phyloP scores from a whole-genome alignment of 768 basidiomycete species.

The Lactifluus hygrophoroides region DNA sequence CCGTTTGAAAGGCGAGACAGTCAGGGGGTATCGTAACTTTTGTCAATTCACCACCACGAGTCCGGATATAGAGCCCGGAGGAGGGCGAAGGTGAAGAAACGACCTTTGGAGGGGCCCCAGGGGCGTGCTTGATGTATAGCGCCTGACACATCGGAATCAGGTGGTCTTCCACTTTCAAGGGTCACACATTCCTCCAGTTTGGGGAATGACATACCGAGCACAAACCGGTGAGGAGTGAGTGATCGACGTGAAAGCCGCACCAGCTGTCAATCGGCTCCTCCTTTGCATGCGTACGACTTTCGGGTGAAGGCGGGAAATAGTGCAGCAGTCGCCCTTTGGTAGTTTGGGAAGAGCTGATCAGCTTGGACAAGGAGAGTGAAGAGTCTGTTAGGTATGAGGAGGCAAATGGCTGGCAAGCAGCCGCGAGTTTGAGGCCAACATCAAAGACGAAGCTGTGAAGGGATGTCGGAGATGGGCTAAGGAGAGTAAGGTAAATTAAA shows the following conservation, averaged over 20 bases:
- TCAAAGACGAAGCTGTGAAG: conserved; percentile 61
- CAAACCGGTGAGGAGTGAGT: conserved; percentile 83
- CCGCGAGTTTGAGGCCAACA: conserved; percentile 73
- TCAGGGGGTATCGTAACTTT: conserved; percentile 82
- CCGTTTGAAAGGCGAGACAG: conserved; percentile 93
- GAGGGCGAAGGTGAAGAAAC: conserved; percentile 62
- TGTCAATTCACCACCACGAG: conserved; percentile 65
- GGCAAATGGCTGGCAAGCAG: conserved; percentile 86
- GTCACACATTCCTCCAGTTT: neutral
- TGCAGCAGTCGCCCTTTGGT: conserved; percentile 93
- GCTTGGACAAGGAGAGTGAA: conserved; percentile 54
- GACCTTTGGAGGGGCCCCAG: conserved; percentile 32
- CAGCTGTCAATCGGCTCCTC: conserved; percentile 75
- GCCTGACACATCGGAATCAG: conserved; percentile 39
- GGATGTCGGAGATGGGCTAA: conserved; percentile 7
- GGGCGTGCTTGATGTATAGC: conserved; percentile 62
- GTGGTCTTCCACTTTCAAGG: neutral
- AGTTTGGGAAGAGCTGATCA: conserved; percentile 72
- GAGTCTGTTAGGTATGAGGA: conserved; percentile 57
- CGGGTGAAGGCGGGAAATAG: conserved; percentile 73
- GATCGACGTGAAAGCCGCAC: conserved; percentile 95
- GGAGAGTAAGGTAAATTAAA: neutral
- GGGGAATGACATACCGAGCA: conserved; percentile 54
- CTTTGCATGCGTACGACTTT: conserved; percentile 31
- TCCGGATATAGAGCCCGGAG: conserved; percentile 89